Evolutionary conservation across 768 basidiomycete species (phyloP).

Genomic region (Lyophyllum semitale): DNA sequence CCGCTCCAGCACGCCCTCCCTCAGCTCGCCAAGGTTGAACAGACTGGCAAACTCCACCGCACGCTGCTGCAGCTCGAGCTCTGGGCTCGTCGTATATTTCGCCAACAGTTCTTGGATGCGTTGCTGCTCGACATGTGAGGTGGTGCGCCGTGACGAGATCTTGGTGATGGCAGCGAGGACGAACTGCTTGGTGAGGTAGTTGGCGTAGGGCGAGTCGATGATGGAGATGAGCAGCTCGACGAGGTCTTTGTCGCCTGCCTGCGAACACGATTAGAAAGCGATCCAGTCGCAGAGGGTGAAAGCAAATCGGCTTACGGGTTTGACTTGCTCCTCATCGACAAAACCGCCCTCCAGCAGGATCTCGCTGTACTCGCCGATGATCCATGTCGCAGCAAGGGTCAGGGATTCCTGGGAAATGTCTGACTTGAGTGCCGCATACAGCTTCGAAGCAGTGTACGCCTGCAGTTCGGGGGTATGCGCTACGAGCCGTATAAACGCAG

Average conservation of each 20-base stretch:
- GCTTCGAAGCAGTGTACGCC: conserved; percentile 88
- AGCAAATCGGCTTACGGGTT: conserved; percentile 47
- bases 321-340: conserved; percentile 70
- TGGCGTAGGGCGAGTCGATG: conserved; percentile 92
- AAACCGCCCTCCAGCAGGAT: conserved; percentile 84
- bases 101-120: conserved; percentile 78
- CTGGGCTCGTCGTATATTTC: conserved; percentile 84
- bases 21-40: conserved; percentile 74
- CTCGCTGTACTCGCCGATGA: conserved; percentile 96
- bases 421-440: conserved; percentile 82
- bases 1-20: conserved; percentile 86
- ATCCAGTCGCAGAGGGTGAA: too few relatives aligned
- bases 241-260: conserved; percentile 83
- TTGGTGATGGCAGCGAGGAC: conserved; percentile 90
- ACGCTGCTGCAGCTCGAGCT: conserved; percentile 94
- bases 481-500: conserved; percentile 93
- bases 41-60: conserved; percentile 93
- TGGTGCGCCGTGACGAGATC: conserved; percentile 79
- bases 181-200: conserved; percentile 89
- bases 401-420: conserved; percentile 98
- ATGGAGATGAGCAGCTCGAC: conserved; percentile 85
- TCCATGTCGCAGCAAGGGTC: conserved; percentile 91
- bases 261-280: not conserved
- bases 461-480: conserved; percentile 97
- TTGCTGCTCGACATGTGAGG: conserved; percentile 66